phyloP scores from a whole-genome alignment of 352 stramenopile genomes.

The Detonula confervacea region DNA sequence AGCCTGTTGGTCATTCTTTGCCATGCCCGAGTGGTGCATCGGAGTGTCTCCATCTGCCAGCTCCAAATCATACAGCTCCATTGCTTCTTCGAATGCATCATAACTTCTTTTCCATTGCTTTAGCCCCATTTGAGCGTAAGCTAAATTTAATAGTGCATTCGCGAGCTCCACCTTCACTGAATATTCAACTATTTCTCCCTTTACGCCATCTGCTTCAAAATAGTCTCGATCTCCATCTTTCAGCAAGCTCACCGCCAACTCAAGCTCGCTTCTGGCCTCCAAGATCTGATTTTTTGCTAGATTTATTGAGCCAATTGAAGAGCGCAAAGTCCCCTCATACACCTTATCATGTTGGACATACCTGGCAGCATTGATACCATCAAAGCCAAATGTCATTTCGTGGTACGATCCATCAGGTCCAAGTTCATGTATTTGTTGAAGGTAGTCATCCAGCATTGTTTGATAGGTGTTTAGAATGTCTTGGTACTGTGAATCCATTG shows the following conservation, averaged over 20 bases:
- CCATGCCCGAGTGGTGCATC: too few species aligned
- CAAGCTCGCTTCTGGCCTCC: conserved; percentile 28
- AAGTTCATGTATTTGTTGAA: conserved; percentile 11
- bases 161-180: conserved; percentile 36
- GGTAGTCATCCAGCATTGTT: conserved; percentile 34
- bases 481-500: background rate
- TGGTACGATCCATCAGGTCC: conserved; percentile 25
- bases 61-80: too few species aligned
- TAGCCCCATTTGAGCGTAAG: conserved; percentile 28
- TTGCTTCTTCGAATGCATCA: conserved; percentile 26
- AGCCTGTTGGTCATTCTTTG: too few species aligned
- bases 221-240: conserved; percentile 15
- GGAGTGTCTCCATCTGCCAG: too few species aligned
- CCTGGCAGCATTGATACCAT: conserved; percentile 1
- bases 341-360: conserved; percentile 24
- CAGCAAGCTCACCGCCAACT: conserved; percentile 21
- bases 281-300: conserved; percentile 27
- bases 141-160: conserved; percentile 34
- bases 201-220: conserved; percentile 15
- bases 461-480: conserved; percentile 12
- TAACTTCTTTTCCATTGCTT: conserved; percentile 30
- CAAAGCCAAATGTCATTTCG: too few species aligned
- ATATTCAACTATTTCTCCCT: conserved; percentile 14
- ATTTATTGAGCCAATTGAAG: conserved; percentile 32
- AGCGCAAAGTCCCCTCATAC: conserved; percentile 44